Percentiles rank a stretch among this genome's conserved stretches.
These are phyloP conservation scores for Amanita subjunquillea DNA, from an alignment of 768 basidiomycete genomes.

Conservation along the genomic window DNA sequence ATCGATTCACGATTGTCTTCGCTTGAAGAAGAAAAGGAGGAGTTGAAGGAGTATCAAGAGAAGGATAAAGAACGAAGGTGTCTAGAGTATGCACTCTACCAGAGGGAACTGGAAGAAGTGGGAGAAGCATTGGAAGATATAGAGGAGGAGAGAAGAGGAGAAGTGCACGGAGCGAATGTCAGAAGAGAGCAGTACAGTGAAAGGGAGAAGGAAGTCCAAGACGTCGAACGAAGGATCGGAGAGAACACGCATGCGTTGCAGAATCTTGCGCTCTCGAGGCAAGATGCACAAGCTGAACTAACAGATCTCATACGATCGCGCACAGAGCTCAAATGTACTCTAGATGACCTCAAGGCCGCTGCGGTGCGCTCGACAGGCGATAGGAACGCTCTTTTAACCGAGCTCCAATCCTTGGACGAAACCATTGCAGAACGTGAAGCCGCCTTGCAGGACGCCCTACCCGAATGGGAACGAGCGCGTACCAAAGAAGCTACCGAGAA, in stretches of 20 bases:
- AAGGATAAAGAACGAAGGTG: slow-evolving; percentile 93
- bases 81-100: slow-evolving; percentile 90
- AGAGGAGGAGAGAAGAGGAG: slow-evolving; percentile 69
- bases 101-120: slow-evolving; percentile 85
- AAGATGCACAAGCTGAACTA: slow-evolving; percentile 74
- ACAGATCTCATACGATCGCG: slow-evolving; percentile 77
- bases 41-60: slow-evolving; percentile 92
- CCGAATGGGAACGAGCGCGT: slow-evolving; percentile 59
- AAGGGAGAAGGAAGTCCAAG: slow-evolving; percentile 80
- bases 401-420: slow-evolving; percentile 50
- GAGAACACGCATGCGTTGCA: slow-evolving; percentile 61
- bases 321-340: slow-evolving; percentile 78
- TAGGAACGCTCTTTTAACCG: slow-evolving; percentile 50
- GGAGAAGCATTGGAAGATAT: slow-evolving; percentile 79
- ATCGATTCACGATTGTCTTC: slow-evolving; percentile 86
- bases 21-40: slow-evolving; percentile 96
- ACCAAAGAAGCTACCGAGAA: slow-evolving; percentile 42
- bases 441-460: slow-evolving; percentile 51
- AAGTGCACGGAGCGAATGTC: slow-evolving; percentile 77
- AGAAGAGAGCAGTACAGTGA: slow-evolving; percentile 74
- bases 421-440: slow-evolving; percentile 54
- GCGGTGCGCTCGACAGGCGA: slow-evolving; percentile 55
- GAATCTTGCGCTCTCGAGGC: slow-evolving; percentile 57
- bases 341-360: slow-evolving; percentile 67
- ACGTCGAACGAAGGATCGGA: slow-evolving; percentile 62